Evolutionary conservation across 2,329 filamentous ascomycete genomes (phyloP).

Genomic region (Claviceps monticola): DNA sequence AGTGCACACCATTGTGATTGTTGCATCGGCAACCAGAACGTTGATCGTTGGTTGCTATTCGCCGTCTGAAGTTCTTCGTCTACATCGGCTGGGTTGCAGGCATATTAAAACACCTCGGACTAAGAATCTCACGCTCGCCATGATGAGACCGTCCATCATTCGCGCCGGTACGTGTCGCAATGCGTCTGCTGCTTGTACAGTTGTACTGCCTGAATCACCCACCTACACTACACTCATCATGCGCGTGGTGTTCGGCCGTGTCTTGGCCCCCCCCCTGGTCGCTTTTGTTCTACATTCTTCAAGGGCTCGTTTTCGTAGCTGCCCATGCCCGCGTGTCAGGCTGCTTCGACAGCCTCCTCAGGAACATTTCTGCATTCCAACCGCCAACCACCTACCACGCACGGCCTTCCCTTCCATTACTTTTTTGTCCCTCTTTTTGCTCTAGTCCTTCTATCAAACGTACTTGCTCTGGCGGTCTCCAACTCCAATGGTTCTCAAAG

Average conservation of each 20-base stretch:
- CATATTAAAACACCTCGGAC: not conserved
- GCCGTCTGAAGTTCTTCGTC: not conserved
- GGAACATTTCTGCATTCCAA: constrained; percentile 12
- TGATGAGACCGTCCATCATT: constrained; percentile 47
- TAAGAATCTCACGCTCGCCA: constrained; percentile 12
- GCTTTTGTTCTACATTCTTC: not conserved
- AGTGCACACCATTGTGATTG: not conserved
- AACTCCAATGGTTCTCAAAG: not conserved
- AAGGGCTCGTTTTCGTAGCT: constrained; percentile 7
- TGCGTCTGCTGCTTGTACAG: not conserved
- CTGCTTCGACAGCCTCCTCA: not conserved
- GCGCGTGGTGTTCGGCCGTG: not conserved
- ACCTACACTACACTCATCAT: not conserved
- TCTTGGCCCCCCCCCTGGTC: not conserved
- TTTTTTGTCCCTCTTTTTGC: not conserved
- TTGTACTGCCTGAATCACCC: not conserved
- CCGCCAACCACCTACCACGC: constrained; percentile 8
- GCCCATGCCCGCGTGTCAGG: not conserved
- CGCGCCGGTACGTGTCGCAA: constrained; percentile 40
- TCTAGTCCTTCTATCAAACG: not conserved
- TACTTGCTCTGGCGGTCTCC: too few relatives aligned
- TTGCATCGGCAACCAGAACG: not conserved
- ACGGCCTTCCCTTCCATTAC: not conserved
- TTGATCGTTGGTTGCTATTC: not conserved
- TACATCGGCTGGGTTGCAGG: not conserved